Conservation (phyloP, 2,329 filamentous ascomycete species). For the Cladophialophora immunda region DNA sequence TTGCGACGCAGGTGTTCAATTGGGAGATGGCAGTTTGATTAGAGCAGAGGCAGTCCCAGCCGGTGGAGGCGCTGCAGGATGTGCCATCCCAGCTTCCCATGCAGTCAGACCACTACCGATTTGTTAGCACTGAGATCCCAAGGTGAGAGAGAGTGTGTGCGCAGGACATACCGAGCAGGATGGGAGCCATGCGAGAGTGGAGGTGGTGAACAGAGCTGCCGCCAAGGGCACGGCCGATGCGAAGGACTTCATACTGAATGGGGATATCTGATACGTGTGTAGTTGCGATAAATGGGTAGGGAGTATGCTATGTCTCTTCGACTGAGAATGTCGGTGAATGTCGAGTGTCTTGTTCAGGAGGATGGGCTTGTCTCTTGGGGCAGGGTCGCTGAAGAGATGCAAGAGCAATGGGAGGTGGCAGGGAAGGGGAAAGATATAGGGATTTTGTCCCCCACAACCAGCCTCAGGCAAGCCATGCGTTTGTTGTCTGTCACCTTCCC, state of each 20-base stretch:
- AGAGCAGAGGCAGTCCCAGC: slow-evolving; percentile 42
- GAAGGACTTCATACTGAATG: slow-evolving; percentile 38
- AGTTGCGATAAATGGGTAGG: background rate
- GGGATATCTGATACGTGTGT: slow-evolving; percentile 3
- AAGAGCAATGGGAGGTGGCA: slow-evolving; percentile 14
- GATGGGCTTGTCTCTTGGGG: slow-evolving; percentile 11
- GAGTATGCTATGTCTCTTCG: slow-evolving; percentile 5
- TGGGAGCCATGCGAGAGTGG: slow-evolving; percentile 38
- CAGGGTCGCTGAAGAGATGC: slow-evolving; percentile 18
- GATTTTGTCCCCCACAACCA: slow-evolving; percentile 1
- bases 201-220: slow-evolving; percentile 36
- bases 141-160: background rate
- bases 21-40: slow-evolving; percentile 40
- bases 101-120: slow-evolving; percentile 39
- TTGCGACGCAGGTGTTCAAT: slow-evolving; percentile 42
- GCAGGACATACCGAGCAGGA: slow-evolving; percentile 33
- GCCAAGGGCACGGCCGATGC: slow-evolving; percentile 31
- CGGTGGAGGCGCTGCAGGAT: slow-evolving; percentile 32
- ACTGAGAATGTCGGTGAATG: background rate
- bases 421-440: slow-evolving; percentile 33
- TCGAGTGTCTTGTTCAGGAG: slow-evolving; percentile 1
- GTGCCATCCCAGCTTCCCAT: slow-evolving; percentile 40
- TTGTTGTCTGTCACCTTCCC: slow-evolving; percentile 17
- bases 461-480: slow-evolving; percentile 22
- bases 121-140: background rate